phyloP scores from a whole-genome alignment of 768 basidiomycete species.

The Leccinum uliginosum region DNA sequence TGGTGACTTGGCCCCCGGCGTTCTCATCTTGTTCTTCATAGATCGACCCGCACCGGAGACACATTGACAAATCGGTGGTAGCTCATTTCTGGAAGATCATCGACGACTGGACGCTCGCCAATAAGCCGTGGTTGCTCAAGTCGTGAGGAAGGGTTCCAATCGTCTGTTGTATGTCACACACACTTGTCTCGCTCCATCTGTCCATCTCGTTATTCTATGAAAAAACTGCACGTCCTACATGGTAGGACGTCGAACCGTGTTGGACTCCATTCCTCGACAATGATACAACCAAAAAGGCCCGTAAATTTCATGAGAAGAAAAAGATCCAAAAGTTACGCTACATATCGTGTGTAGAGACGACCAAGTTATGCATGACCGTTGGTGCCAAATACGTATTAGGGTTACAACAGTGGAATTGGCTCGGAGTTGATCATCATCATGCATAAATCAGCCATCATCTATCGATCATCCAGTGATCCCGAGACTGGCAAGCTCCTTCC shows the following conservation, averaged over 20 bases:
- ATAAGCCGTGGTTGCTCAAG: constrained; percentile 75
- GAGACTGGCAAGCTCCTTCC: constrained; percentile 62
- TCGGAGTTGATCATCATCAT: background rate
- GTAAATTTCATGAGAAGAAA: constrained; percentile 7
- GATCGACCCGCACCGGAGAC: constrained; percentile 88
- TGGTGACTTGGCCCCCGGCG: background rate
- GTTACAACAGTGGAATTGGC: too few species aligned
- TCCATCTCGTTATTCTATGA: constrained; percentile 1
- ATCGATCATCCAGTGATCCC: constrained; percentile 18
- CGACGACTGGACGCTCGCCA: constrained; percentile 76
- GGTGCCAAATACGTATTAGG: background rate
- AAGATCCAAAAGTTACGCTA: background rate
- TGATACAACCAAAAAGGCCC: background rate
- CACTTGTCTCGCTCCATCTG: background rate
- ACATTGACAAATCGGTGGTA: constrained; percentile 91
- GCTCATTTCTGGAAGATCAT: constrained; percentile 95
- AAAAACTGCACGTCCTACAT: background rate
- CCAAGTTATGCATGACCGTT: background rate
- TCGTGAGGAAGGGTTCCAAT: constrained; percentile 19
- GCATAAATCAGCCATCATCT: background rate
- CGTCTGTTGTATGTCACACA: background rate
- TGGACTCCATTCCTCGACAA: too few species aligned
- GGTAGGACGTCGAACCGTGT: background rate
- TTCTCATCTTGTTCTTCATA: constrained; percentile 25
- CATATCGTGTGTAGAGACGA: background rate